These are phyloP conservation scores for Platismatia glauca DNA, from an alignment of 495 filamentous ascomycete species.

Conservation along the genomic window DNA sequence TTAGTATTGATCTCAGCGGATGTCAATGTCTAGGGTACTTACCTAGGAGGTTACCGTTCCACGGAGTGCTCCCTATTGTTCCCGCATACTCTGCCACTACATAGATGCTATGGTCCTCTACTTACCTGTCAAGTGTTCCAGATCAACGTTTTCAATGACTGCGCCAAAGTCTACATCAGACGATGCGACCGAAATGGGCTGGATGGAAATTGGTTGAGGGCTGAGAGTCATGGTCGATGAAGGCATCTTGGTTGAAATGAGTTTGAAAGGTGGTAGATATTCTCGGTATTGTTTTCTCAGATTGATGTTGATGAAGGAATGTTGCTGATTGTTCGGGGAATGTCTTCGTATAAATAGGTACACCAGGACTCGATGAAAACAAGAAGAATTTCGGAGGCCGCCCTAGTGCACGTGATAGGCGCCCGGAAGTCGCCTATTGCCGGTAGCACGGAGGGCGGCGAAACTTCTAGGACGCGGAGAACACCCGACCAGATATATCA, in stretches of 20 bases:
- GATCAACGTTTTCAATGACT: conserved; percentile 42
- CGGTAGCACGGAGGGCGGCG: background rate
- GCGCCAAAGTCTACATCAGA: conserved; percentile 53
- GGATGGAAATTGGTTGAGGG: background rate
- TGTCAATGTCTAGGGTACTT: conserved; percentile 24
- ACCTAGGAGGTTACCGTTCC: conserved; percentile 49
- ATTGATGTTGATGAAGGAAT: background rate
- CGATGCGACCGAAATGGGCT: conserved; percentile 26
- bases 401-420: background rate
- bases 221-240: background rate
- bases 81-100: conserved; percentile 15
- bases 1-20: conserved; percentile 9
- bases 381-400: background rate
- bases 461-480: too few species aligned
- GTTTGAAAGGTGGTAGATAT: background rate
- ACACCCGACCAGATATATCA: too few species aligned
- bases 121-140: conserved; percentile 50
- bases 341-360: background rate
- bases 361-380: background rate
- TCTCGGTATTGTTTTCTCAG: background rate
- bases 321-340: background rate
- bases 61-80: conserved; percentile 40
- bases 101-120: background rate
- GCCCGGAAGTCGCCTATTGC: background rate
- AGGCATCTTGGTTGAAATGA: background rate